Base-by-base conservation (phyloP, 495 filamentous ascomycete genomes). In the Hyaloscypha hepaticicola region DNA sequence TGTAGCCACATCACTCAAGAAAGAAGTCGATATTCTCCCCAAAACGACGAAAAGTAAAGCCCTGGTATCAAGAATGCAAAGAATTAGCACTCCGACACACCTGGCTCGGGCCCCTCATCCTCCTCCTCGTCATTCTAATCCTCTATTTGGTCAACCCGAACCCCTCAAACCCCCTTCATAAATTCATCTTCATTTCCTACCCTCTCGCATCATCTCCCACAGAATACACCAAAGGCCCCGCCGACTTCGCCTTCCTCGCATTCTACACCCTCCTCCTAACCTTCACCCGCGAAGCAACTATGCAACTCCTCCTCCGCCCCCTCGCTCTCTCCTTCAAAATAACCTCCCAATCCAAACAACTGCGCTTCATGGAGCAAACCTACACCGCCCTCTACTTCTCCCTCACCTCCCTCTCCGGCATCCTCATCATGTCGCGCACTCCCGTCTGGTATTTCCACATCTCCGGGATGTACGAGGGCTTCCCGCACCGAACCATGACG, bases 371-470 rank as follows among this genome's bases (percentile, higher is more conserved):
- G 91, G 94, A 99, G 77, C 94, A 99, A 76, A 83, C 88, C 64
- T 99, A 99, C 79, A 97, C 93, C 3, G 93, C 91, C 21, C 79
- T 97, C 27, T 99, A 99, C 80, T 97, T 96, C 71, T 84, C 76
- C 11, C 71, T 96, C 58, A 86, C 94, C 62, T 91, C 92, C 3
- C 93, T 93, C 0, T 86, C 85, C 48, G 94, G 94, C 48, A 75
- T 97, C 74, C 97, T 88, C 68, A 89, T 97, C 63, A 97, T 99
- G 95, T 87, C 79, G 64, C 82, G 84, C 26, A 90, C 91, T 6
- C 87, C 92, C 5, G 84, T 99, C 24, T 99, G 94, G 94, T 97
- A 96, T 74, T 99, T 97, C 82, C 91, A 96, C 76, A 95, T 90
- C 7, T 64, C 61, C 48, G 92, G 83, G 67, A 96, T 97, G 90